Evolutionary conservation across 139 green algal species (phyloP), one percentile per base, ranked within the genome.

Genomic region (Monoraphidium neglectum): DNA sequence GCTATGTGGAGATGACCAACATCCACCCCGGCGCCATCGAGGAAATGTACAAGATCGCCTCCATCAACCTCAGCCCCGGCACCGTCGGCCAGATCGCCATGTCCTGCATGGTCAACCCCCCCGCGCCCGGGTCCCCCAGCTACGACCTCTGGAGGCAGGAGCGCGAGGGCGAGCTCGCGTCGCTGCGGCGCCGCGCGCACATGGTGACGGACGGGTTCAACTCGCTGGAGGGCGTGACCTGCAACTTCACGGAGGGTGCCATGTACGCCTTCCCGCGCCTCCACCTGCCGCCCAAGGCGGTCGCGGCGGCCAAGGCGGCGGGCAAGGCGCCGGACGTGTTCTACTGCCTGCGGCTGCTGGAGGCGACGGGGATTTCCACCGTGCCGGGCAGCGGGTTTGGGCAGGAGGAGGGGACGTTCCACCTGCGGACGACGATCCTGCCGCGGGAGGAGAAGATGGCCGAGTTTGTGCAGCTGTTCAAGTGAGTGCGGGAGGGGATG

Each of bases 391-490:
- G 81, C 53, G 93, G 93, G 13, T 97, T 97, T 70, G 93, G 93
- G 6, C 93, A 92, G 80, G 76, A 83, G 79, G 83, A 86, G 66
- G 92, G 87, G 59, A 98, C 95, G 26, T 98, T 76, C 70, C 95
- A 99, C 86, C 86, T 98, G 84, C 85, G 95, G 51, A 99, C 95
- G 38, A 99, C 95, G 68, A 96, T 98, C 85, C 85, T 98, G 78
- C 94, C 94, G 0, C 83, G 83, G 16, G 94, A 97, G 88, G 91
- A 96, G 72, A 86, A 93, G 46, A 95, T 95, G 86, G 69, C 75
- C 4, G 74, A 82, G 12, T 92, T 96, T 70, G 80, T 90, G 4
- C n/a, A 89, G 47, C 85, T 83, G 63, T 93, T 97, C 76, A 82
- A 87, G 76, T 77, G 73, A 60, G 97, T 98, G 90, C 93, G 97